Base-by-base conservation (phyloP, 2,329 filamentous ascomycete genomes). In the Ophiostoma tasmaniense region DNA sequence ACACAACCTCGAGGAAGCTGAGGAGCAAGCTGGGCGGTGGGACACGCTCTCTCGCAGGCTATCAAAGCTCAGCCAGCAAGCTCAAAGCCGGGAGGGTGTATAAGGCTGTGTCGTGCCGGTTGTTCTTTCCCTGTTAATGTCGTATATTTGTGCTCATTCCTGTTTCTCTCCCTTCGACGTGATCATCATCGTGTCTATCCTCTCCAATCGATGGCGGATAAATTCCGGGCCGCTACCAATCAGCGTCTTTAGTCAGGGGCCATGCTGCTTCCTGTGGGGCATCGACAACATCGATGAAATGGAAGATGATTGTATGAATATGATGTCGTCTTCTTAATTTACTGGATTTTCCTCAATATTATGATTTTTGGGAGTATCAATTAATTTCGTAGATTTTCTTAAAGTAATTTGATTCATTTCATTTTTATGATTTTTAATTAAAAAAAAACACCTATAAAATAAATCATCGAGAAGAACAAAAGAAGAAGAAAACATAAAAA, bases 211-310 rank as follows among this genome's bases (percentile, higher is more conserved):
- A 17, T n/a, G 6, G 61, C 61, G 61, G 33, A 37, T 22, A 64
- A 64, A 64, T 37, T 11, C 61, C 61, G 61, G 61, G 61, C 61
- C 33, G 61, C 20, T 22, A 37, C 33, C 61, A 64, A 39, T 64
- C 61, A 64, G 33, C 59, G 30, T 17, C 3, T 37, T 20, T 64
- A 22, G 28, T 35, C 61, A 35, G 30, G 61, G 33, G 20, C 20
- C 28, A 22, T 37, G 33, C 35, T 30, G 55, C 6, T 62, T 17
- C 11, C 13, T 64, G 61, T 22, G 20, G 30, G 33, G 61, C 61
- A 64, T 25, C 50, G 8, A 52, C n/a, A 55, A 14, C 22, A 11
- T 55, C 20, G 42, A 45, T 17, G 7, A 45, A 45, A 45, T n/a
- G 17, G 42, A 45, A 6, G 42, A 45, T 17, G 7, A 45, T 5